Conservation (phyloP, 2,329 filamentous ascomycete species). For the Verticillium klebahnii region DNA sequence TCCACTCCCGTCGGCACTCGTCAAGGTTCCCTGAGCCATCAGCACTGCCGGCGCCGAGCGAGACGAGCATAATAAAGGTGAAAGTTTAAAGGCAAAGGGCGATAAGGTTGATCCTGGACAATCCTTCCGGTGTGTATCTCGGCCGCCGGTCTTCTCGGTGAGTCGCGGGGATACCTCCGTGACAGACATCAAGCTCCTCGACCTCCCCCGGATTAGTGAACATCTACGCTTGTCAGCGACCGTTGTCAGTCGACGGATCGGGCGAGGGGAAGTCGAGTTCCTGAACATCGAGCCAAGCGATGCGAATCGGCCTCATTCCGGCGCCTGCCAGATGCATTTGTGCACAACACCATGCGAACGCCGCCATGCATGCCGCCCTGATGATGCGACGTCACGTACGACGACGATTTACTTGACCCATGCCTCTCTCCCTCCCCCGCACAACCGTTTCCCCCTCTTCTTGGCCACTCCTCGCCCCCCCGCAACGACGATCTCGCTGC, state of each 20-base stretch:
- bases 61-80: too few relatives aligned
- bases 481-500: background rate
- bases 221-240: background rate
- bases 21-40: too few relatives aligned
- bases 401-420: background rate
- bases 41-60: too few relatives aligned
- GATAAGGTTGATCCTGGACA: too few relatives aligned
- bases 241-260: background rate
- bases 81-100: too few relatives aligned
- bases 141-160: too few relatives aligned
- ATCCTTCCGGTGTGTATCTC: too few relatives aligned
- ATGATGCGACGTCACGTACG: background rate
- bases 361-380: background rate
- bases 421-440: background rate
- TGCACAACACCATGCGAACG: background rate
- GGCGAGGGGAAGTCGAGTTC: background rate
- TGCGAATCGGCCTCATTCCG: background rate
- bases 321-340: background rate
- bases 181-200: background rate
- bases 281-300: background rate
- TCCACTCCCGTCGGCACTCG: too few relatives aligned
- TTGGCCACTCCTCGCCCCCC: background rate
- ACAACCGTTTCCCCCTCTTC: background rate
- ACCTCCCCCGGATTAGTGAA: background rate
- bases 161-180: too few relatives aligned